Evolutionary conservation across 495 filamentous ascomycete species (phyloP), one percentile per base, ranked within the genome.

Genomic region (Geopyxis carbonaria): DNA sequence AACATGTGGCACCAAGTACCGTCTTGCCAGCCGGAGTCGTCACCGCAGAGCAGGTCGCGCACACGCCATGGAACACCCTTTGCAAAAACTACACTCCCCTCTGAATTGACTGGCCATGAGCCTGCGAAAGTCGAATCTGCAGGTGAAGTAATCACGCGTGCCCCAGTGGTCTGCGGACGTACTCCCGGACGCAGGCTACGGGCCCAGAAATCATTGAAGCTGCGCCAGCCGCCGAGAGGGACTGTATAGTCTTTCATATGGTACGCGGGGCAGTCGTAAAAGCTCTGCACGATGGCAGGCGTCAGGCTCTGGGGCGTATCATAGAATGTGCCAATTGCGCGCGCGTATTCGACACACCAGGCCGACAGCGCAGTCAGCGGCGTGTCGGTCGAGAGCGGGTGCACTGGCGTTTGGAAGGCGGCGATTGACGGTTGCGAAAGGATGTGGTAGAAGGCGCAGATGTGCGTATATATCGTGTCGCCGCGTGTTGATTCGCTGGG

Each of bases 181-280:
- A 36, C 37, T 21, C 53, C 51, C 9, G 40, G 38, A 29, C 50
- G 55, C 18, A 48, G 29, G 23, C 45, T 25, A 31, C 55, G 47
- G 16, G 55, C 45, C 37, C 57, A 58, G 36, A 52, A 52, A 9
- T 57, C 55, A 25, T 56, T 61, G 50, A 61, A 61, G 6, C 47
- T 56, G 20, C 31, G 30, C 48, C 53, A 59, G 8, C 34, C 56
- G 14, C 50, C 46, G 15, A 7, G 31, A 31, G 57, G 59, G 20
- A 29, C 40, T 15, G 45, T 21, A 34, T 50, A 54, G 15, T 53
- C 31, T 7, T 42, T 32, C 28, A 53, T 28, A 5, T 50, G 28
- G 42, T 56, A 59, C 8, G 25, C 14, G 1, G 45, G 47, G 14
- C 42, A 44, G 2, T 44, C 20, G 20, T 44, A 42, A 47, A 58